These are phyloP conservation scores for Rhododendron ovatum DNA, from an alignment of 148 eudicot genomes.

Conservation along the genomic window DNA sequence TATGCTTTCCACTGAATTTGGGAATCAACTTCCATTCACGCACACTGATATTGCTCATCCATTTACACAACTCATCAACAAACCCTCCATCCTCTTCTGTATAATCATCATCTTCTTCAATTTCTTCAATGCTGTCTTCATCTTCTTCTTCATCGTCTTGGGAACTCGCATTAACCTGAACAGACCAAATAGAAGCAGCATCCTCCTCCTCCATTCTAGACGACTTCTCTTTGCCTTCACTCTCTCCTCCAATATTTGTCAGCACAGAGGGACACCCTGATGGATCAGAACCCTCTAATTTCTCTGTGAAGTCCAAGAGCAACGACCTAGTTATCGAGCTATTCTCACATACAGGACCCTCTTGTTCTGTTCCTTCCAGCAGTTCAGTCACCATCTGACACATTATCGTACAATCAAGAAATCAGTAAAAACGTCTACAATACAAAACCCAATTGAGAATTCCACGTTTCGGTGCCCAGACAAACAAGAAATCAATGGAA, in stretches of 20 bases:
- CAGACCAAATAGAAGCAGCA: constrained; percentile 64
- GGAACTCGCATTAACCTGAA: constrained; percentile 72
- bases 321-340: constrained; percentile 56
- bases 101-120: constrained; percentile 12
- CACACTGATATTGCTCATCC: constrained; percentile 46
- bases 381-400: constrained; percentile 31
- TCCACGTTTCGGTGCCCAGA: background rate
- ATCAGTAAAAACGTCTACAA: background rate
- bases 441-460: background rate
- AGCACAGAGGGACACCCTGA: constrained; percentile 47
- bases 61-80: constrained; percentile 68
- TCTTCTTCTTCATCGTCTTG: constrained; percentile 36
- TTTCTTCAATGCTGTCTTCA: constrained; percentile 17
- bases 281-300: constrained; percentile 40
- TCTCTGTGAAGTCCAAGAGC: constrained; percentile 67
- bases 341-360: constrained; percentile 33
- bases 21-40: constrained; percentile 15
- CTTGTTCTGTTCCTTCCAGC: constrained; percentile 23
- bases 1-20: constrained; percentile 55
- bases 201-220: constrained; percentile 40
- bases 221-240: constrained; percentile 11
- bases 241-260: constrained; percentile 20
- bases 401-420: background rate
- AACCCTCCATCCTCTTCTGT: constrained; percentile 32
- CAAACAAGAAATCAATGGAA: background rate